Conservation (phyloP, 306 rosid genomes). For the Acacia confusa region DNA sequence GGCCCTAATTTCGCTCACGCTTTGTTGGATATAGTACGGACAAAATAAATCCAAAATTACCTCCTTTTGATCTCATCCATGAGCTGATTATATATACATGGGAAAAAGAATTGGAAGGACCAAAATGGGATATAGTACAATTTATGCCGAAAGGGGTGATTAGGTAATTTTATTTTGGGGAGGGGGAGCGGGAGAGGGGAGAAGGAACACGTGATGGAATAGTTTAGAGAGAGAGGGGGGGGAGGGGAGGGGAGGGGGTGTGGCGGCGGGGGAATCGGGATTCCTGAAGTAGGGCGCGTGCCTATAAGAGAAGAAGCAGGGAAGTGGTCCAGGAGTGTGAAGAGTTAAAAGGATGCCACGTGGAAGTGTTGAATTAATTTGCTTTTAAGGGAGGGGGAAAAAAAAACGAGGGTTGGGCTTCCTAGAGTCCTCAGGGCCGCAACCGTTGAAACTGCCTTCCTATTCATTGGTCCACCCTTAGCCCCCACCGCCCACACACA, state of each 20-base stretch:
- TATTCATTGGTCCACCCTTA: neutral
- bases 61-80: neutral
- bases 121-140: neutral
- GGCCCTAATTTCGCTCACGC: conserved; percentile 43
- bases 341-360: conserved; percentile 38
- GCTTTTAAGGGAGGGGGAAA: neutral
- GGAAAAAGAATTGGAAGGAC: neutral
- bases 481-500: too few relatives aligned
- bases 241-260: conserved; percentile 2
- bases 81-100: neutral
- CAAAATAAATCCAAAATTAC: neutral
- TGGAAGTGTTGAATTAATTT: neutral
- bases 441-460: conserved; percentile 48
- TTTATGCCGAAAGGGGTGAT: neutral
- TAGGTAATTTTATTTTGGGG: neutral
- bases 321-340: conserved; percentile 47
- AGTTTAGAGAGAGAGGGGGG: conserved; percentile 18
- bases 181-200: neutral
- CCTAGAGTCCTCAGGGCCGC: conserved; percentile 60
- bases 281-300: conserved; percentile 67
- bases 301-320: conserved; percentile 41
- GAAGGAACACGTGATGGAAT: conserved; percentile 68
- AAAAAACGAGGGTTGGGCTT: neutral
- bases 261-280: conserved; percentile 92
- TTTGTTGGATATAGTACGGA: conserved; percentile 58